Evolutionary conservation across 176 grass and related monocot species (phyloP).

Genomic region (Oryza meyeriana): DNA sequence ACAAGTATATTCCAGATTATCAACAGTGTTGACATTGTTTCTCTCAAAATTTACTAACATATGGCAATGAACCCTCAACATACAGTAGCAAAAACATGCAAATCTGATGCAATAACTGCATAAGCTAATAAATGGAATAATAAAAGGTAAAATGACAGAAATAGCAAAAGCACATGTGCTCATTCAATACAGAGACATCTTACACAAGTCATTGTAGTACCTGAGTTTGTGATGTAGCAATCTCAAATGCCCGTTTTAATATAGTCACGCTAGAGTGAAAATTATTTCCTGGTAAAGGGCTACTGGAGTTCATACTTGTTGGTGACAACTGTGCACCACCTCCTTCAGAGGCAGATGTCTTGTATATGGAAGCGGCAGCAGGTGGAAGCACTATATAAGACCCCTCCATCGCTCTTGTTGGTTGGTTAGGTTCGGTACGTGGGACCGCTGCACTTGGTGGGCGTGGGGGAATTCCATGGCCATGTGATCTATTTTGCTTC

Average conservation of each 20-base stretch:
- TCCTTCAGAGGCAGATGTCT: conserved; percentile 50
- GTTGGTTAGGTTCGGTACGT: conserved; percentile 46
- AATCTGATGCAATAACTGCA: background rate
- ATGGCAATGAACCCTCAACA: background rate
- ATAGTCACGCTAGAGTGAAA: conserved; percentile 82
- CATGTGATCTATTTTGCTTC: conserved; percentile 58
- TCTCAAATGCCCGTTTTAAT: conserved; percentile 93
- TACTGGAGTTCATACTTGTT: conserved; percentile 35
- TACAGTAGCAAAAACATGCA: background rate
- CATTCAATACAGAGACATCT: background rate
- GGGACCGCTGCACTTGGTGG: conserved; percentile 32
- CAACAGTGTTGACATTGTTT: background rate
- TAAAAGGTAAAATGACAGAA: background rate
- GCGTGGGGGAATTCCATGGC: conserved; percentile 61
- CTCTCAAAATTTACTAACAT: background rate
- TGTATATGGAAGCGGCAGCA: conserved; percentile 80
- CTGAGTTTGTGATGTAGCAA: conserved; percentile 91
- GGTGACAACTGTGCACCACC: conserved; percentile 38
- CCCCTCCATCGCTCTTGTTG: conserved; percentile 75
- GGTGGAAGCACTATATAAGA: conserved; percentile 95
- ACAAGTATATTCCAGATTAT: conserved; percentile 23
- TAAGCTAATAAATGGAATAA: background rate
- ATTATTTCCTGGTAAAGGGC: conserved; percentile 49
- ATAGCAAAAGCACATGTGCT: background rate
- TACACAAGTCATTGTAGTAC: conserved; percentile 43